These are phyloP conservation scores for Gymnopilus dilepis DNA, from an alignment of 768 basidiomycete genomes.

Conservation along the genomic window DNA sequence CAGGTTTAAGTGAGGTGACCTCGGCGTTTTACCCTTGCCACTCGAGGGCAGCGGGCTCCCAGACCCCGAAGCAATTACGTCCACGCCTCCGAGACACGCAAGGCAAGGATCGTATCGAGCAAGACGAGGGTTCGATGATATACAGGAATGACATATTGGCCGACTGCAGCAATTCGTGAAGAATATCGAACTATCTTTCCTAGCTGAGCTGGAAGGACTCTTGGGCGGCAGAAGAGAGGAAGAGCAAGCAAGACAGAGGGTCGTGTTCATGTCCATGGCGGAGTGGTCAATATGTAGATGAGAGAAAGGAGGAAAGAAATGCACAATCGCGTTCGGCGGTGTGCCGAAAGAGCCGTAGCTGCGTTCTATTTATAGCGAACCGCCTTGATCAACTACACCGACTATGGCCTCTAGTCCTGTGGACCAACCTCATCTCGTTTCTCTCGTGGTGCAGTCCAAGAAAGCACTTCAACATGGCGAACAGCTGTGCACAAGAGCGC, in stretches of 20 bases:
- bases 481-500: slow-evolving; percentile 73
- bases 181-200: slow-evolving; percentile 37
- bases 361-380: not conserved
- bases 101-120: slow-evolving; percentile 75
- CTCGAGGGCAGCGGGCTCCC: not conserved
- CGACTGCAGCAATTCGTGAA: slow-evolving; percentile 67
- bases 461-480: slow-evolving; percentile 82
- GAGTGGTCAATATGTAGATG: too few species aligned
- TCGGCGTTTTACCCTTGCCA: slow-evolving; percentile 4
- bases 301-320: not conserved
- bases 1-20: slow-evolving; percentile 34
- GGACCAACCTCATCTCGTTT: slow-evolving; percentile 65
- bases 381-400: slow-evolving; percentile 6
- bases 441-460: slow-evolving; percentile 81
- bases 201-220: slow-evolving; percentile 2
- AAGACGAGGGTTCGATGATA: slow-evolving; percentile 64
- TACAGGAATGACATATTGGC: slow-evolving; percentile 68
- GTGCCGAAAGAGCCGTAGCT: slow-evolving; percentile 26
- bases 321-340: not conserved
- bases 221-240: slow-evolving; percentile 55
- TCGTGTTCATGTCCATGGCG: slow-evolving; percentile 30
- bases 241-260: slow-evolving; percentile 66
- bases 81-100: slow-evolving; percentile 65
- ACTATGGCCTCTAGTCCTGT: slow-evolving; percentile 8
- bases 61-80: slow-evolving; percentile 34